Evolutionary conservation across 768 basidiomycete species (phyloP), one percentile per base, ranked within the genome.

Genomic region (Agrocybe chaxingu): DNA sequence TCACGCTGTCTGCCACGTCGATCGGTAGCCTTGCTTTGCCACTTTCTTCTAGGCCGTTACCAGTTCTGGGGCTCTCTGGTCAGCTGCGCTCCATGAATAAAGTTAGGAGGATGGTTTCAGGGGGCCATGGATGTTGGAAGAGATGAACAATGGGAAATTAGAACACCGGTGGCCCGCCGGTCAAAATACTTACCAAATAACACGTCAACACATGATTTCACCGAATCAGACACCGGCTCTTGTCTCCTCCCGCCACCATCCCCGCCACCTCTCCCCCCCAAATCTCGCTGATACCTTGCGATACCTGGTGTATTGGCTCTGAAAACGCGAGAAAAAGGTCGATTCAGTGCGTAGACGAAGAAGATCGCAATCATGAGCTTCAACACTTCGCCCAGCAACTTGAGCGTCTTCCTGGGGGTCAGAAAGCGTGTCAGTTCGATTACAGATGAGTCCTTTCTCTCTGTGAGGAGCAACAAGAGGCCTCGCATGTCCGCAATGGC

Each of bases 341-440:
- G 24, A 24, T 24, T 24, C 24, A 24, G 24, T 24, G 24, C 7
- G 18, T 16, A 24, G 35, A 19, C 49, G 35, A 9, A 13, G 5
- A 29, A 31, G 13, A 30, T 54, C n/a, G 45, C 48, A 38, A 56
- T 44, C 19, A 64, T 62, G 55, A 52, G 55, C 24, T 24, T 24
- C 24, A 24, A 24, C 24, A 24, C 24, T 35, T 48, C 55, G 7
- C 54, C 61, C 8, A 45, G 24, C 48, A 44, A 33, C n/a, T 16
- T 33, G 43, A 49, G 46, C 53, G 35, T 7, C 13, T 41, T 31
- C 42, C 39, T 57, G 48, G 57, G 62, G 10, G 53, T 57, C 47
- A 64, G 70, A 47, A 70, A 70, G 48, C 69, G 70, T 48, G 64
- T 67, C 41, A 52, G 66, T 34, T 72, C 69, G 12, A 66, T 56